phyloP scores from a whole-genome alignment of 202 grass and related monocot species.

The Musa balbisiana region DNA sequence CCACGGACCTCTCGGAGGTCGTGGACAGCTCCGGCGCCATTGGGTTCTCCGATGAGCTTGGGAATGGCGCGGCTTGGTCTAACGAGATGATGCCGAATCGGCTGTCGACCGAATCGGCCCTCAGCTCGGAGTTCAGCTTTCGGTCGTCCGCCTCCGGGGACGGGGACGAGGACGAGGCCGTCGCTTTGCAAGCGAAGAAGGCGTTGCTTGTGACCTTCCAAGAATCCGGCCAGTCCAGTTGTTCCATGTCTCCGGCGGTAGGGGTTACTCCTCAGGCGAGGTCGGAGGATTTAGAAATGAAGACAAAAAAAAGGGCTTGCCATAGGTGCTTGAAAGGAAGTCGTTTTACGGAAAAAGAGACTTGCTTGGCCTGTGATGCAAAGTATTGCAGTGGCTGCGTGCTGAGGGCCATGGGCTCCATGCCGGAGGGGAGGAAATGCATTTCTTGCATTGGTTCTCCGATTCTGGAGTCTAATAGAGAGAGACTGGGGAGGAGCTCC shows the following conservation, averaged over 20 bases:
- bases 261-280: constrained; percentile 22
- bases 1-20: constrained; percentile 44
- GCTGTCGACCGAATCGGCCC: constrained; percentile 17
- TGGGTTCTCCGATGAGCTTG: background rate
- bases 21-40: constrained; percentile 18
- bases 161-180: constrained; percentile 7
- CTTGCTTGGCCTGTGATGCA: constrained; percentile 65
- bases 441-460: constrained; percentile 61
- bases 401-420: constrained; percentile 84
- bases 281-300: constrained; percentile 11
- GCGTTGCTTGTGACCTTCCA: constrained; percentile 41
- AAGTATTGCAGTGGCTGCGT: constrained; percentile 66
- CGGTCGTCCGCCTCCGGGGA: constrained; percentile 45
- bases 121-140: constrained; percentile 25
- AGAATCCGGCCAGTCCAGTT: constrained; percentile 45
- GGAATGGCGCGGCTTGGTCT: background rate
- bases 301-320: constrained; percentile 40
- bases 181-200: constrained; percentile 11
- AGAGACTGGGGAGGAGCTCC: constrained; percentile 48
- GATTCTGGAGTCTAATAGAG: constrained; percentile 49
- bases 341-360: constrained; percentile 68
- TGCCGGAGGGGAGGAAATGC: constrained; percentile 91
- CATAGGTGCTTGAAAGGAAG: constrained; percentile 60
- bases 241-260: constrained; percentile 38
- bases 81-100: constrained; percentile 2